These are phyloP conservation scores for Monilinia vaccinii-corymbosi DNA, from an alignment of 2,329 filamentous ascomycete genomes.

Conservation along the genomic window DNA sequence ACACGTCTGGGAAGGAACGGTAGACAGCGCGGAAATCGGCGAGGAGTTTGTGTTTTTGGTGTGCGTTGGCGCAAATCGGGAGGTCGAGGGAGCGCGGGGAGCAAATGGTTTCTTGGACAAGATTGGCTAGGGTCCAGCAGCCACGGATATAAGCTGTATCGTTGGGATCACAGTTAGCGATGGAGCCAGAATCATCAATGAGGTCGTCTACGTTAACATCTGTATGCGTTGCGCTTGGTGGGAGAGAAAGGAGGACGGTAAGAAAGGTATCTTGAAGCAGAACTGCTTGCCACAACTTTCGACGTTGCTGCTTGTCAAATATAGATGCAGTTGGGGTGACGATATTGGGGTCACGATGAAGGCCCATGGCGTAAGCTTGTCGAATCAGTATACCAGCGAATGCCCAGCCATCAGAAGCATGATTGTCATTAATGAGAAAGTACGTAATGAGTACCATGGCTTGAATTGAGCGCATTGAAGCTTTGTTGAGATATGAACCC, in stretches of 20 bases:
- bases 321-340: constrained; percentile 55
- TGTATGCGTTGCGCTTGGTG: constrained; percentile 69
- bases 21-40: constrained; percentile 63
- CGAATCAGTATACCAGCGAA: constrained; percentile 70
- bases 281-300: constrained; percentile 77
- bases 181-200: constrained; percentile 49
- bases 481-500: constrained; percentile 67
- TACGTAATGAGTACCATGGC: constrained; percentile 78
- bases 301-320: constrained; percentile 68
- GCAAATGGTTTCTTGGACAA: constrained; percentile 70
- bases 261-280: constrained; percentile 74
- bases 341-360: constrained; percentile 71
- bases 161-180: constrained; percentile 51
- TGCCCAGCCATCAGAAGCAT: constrained; percentile 73
- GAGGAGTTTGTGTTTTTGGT: constrained; percentile 62
- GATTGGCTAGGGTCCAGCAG: constrained; percentile 70
- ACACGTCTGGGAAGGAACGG: constrained; percentile 60
- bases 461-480: constrained; percentile 64
- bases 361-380: constrained; percentile 72
- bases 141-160: constrained; percentile 58
- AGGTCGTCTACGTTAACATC: constrained; percentile 71
- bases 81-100: constrained; percentile 64
- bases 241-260: constrained; percentile 67
- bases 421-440: constrained; percentile 80
- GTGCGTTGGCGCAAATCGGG: constrained; percentile 58